Conservation (phyloP, 31 red algal genomes). For the Porphyra umbilicalis region DNA sequence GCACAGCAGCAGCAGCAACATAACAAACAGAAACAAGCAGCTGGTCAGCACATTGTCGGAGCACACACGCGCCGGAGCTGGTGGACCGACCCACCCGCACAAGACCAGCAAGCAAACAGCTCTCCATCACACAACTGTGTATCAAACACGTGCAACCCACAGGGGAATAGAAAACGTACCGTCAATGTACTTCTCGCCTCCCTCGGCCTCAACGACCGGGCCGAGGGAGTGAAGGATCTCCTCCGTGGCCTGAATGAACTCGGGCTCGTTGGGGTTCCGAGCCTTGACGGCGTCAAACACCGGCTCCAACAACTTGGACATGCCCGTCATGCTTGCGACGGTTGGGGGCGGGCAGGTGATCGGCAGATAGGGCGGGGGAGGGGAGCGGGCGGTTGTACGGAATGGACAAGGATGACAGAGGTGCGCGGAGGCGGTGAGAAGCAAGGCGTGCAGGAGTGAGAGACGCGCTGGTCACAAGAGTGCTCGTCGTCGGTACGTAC, state of each 20-base stretch:
- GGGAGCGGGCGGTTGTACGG: background rate
- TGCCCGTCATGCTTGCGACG: background rate
- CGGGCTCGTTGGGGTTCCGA: conserved; percentile 10
- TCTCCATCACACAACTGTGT: too few relatives aligned
- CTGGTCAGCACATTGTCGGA: too few relatives aligned
- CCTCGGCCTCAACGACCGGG: conserved; percentile 4
- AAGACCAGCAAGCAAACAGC: too few relatives aligned
- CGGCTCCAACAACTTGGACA: background rate
- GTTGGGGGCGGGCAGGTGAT: too few relatives aligned
- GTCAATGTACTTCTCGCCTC: background rate
- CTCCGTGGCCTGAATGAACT: conserved; percentile 5
- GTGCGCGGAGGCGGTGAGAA: background rate
- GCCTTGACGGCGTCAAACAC: background rate
- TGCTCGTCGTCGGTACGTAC: too few relatives aligned
- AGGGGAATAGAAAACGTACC: background rate
- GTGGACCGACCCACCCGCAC: too few relatives aligned
- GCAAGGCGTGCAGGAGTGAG: background rate
- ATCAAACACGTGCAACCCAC: background rate
- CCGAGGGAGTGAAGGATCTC: conserved; percentile 2
- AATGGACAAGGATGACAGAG: background rate
- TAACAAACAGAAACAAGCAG: too few relatives aligned
- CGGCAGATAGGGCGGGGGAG: background rate
- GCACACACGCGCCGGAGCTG: too few relatives aligned
- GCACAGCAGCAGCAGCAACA: too few relatives aligned
- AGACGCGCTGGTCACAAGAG: too few relatives aligned